phyloP scores from a whole-genome alignment of 1,284 basidiomycete genomes.

The Golubevia pallescens region DNA sequence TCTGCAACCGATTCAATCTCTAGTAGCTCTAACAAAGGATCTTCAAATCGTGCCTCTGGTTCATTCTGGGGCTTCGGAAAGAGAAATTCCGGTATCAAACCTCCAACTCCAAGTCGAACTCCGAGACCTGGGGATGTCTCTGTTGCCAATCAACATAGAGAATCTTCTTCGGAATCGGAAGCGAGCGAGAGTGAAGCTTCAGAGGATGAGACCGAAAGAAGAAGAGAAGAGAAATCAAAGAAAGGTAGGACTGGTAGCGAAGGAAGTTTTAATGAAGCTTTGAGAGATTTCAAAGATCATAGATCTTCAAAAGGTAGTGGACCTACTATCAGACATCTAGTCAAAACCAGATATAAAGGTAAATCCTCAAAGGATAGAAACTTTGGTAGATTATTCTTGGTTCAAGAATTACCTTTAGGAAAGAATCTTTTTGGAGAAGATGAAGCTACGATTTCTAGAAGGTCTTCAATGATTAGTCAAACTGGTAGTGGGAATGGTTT shows the following conservation, averaged over 20 bases:
- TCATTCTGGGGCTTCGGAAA: neutral
- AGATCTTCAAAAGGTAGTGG: neutral
- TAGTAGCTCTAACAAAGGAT: neutral
- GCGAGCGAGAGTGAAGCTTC: too few relatives aligned
- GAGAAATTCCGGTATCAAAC: neutral
- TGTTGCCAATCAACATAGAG: too few relatives aligned
- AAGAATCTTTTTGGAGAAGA: constrained; percentile 3
- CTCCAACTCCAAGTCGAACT: neutral
- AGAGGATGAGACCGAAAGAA: too few relatives aligned
- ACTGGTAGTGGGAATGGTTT: constrained; percentile 9
- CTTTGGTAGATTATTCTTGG: constrained; percentile 37
- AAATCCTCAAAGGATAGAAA: constrained; percentile 27
- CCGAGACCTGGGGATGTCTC: too few relatives aligned
- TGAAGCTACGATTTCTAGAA: constrained; percentile 9
- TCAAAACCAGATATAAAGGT: constrained; percentile 22
- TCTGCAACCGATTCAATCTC: neutral
- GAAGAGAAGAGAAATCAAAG: too few relatives aligned
- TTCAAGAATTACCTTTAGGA: constrained; percentile 31
- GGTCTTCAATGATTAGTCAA: constrained; percentile 15
- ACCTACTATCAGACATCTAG: neutral
- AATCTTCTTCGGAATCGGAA: too few relatives aligned
- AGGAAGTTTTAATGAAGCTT: too few relatives aligned
- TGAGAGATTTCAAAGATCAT: too few relatives aligned
- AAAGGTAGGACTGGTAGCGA: too few relatives aligned
- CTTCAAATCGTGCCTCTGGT: neutral